Evolutionary conservation across 768 basidiomycete species (phyloP).

Genomic region (Russula earlei): DNA sequence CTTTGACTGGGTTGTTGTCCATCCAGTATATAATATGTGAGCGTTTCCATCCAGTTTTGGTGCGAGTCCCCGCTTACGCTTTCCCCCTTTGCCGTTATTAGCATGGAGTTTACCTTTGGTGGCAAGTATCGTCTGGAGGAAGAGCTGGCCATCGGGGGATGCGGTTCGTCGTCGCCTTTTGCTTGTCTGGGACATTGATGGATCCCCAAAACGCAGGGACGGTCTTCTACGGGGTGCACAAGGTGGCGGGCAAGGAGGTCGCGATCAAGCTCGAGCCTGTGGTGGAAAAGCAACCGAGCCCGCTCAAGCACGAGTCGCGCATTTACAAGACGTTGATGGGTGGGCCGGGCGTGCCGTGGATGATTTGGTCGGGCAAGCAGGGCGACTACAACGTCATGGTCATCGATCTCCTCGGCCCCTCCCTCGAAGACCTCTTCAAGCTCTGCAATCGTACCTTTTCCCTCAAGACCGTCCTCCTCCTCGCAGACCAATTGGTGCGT

Average conservation of each 20-base stretch:
- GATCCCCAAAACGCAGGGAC: constrained; percentile 38
- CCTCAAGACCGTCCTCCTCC: constrained; percentile 86
- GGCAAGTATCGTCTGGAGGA: constrained; percentile 73
- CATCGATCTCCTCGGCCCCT: constrained; percentile 91
- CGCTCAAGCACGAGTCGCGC: constrained; percentile 80
- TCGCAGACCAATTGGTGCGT: constrained; percentile 89
- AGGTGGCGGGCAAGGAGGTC: constrained; percentile 73
- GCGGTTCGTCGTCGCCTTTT: constrained; percentile 40
- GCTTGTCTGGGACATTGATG: background rate
- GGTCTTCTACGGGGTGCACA: constrained; percentile 71
- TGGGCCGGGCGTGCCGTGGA: constrained; percentile 82
- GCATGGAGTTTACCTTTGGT: constrained; percentile 43
- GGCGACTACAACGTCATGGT: constrained; percentile 97
- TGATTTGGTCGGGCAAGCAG: constrained; percentile 85
- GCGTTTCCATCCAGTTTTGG: background rate
- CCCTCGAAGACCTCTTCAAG: constrained; percentile 79
- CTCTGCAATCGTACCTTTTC: constrained; percentile 87
- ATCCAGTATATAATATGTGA: constrained; percentile 3
- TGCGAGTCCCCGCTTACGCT: too few relatives aligned
- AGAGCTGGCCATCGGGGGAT: constrained; percentile 74
- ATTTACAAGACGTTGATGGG: constrained; percentile 90
- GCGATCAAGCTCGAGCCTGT: constrained; percentile 78
- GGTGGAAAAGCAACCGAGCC: constrained; percentile 40
- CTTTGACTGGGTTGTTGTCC: too few relatives aligned
- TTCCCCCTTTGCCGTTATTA: background rate